These are phyloP conservation scores for Amoeboaphelidium protococcarum DNA, from an alignment of 371 early-diverging fungal genomes.

Conservation along the genomic window DNA sequence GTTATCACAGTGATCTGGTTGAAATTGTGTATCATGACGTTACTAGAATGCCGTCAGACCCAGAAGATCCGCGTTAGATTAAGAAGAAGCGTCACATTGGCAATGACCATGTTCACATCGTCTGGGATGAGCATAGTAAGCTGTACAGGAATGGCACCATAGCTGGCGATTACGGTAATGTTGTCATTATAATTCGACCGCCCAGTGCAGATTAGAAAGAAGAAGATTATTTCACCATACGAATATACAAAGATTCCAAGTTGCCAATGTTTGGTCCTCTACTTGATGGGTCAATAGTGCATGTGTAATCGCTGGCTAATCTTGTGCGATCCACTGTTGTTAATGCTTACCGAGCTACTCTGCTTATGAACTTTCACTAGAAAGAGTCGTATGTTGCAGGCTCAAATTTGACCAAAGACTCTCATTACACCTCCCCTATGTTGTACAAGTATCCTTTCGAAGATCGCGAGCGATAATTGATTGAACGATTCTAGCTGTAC, in stretches of 20 bases:
- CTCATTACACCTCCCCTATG: too few species aligned
- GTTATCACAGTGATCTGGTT: conserved; percentile 44
- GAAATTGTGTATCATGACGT: conserved; percentile 84
- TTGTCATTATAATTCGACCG: conserved; percentile 65
- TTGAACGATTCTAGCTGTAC: too few species aligned
- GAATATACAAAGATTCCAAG: conserved; percentile 36
- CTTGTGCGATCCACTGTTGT: neutral
- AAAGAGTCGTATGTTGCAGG: too few species aligned
- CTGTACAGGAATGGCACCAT: conserved; percentile 64
- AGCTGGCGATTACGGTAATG: conserved; percentile 90
- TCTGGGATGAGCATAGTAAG: conserved; percentile 76
- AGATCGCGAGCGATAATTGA: too few species aligned
- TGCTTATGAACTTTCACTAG: too few species aligned
- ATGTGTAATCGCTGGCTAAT: neutral
- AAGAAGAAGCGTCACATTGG: conserved; percentile 95
- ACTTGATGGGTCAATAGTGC: neutral
- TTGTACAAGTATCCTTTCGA: too few species aligned
- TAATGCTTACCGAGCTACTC: neutral
- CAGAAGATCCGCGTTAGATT: conserved; percentile 41
- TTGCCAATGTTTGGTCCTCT: neutral
- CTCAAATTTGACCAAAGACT: too few species aligned
- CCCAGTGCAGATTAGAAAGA: too few species aligned
- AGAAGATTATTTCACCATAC: conserved; percentile 35
- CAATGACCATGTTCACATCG: conserved; percentile 86
- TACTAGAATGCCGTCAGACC: conserved; percentile 61